A percentile compares a stretch with the other conserved stretches of the same genome.
Conservation (phyloP, 179 eudicot genomes). For the Amaranthus tricolor region DNA sequence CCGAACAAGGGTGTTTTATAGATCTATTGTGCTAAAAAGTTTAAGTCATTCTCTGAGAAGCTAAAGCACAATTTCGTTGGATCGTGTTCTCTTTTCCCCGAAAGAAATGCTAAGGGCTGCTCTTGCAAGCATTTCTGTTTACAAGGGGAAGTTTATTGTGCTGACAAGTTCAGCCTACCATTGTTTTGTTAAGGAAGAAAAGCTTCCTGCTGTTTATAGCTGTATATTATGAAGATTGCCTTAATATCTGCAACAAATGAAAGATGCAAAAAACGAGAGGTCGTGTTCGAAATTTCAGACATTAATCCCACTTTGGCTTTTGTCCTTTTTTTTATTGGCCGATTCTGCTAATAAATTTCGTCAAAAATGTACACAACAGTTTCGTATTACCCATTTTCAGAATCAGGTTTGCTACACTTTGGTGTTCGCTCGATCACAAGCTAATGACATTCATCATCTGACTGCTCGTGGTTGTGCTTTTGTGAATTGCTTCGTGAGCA, state of each 20-base stretch:
- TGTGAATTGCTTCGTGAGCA: too few relatives aligned
- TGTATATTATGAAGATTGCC: background rate
- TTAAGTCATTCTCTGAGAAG: constrained; percentile 23
- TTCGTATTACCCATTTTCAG: too few relatives aligned
- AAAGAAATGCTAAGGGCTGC: background rate
- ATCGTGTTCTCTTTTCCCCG: background rate
- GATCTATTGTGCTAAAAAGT: constrained; percentile 39
- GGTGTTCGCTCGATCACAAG: too few relatives aligned
- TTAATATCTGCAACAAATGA: background rate
- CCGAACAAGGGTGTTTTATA: constrained; percentile 59
- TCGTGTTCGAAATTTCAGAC: too few relatives aligned
- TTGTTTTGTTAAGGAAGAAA: background rate
- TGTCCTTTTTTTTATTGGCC: too few relatives aligned
- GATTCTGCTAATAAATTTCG: too few relatives aligned
- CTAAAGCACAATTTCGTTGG: background rate
- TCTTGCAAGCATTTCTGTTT: background rate
- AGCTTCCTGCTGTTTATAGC: background rate
- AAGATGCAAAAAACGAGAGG: too few relatives aligned
- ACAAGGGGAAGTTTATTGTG: background rate
- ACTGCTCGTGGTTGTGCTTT: too few relatives aligned
- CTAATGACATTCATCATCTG: too few relatives aligned
- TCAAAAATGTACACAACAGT: too few relatives aligned
- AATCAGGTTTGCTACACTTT: too few relatives aligned
- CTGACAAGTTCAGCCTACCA: background rate
- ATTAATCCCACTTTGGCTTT: too few relatives aligned